phyloP scores from a whole-genome alignment of 2,329 filamentous ascomycete genomes.

The Exophiala mesophila region DNA sequence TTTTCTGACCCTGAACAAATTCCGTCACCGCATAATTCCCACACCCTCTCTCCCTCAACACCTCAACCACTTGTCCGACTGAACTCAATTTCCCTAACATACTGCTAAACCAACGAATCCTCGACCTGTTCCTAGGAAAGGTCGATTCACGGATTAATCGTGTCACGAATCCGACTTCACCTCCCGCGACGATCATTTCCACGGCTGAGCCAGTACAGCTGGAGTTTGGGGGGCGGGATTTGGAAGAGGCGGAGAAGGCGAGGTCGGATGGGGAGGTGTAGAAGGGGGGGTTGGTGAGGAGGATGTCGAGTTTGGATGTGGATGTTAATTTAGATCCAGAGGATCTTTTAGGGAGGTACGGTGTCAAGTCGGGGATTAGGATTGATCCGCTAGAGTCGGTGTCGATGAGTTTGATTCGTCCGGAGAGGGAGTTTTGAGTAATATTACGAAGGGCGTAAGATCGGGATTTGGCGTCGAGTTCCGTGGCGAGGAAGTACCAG shows the following conservation, averaged over 20 bases:
- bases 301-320: conserved; percentile 62
- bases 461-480: conserved; percentile 70
- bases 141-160: conserved; percentile 61
- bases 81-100: conserved; percentile 79
- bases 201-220: conserved; percentile 66
- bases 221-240: conserved; percentile 63
- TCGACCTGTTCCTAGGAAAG: conserved; percentile 20
- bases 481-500: conserved; percentile 74
- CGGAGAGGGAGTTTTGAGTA: conserved; percentile 57
- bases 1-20: conserved; percentile 72
- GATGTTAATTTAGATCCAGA: conserved; percentile 23
- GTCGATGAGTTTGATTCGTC: conserved; percentile 60
- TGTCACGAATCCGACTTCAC: conserved; percentile 69
- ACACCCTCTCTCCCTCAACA: conserved; percentile 54
- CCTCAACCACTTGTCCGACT: conserved; percentile 55
- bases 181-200: conserved; percentile 82
- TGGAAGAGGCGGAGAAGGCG: conserved; percentile 57
- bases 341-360: conserved; percentile 36
- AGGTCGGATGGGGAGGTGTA: conserved; percentile 73
- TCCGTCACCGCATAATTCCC: conserved; percentile 78
- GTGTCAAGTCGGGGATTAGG: conserved; percentile 53
- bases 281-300: conserved; percentile 94
- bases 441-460: conserved; percentile 64
- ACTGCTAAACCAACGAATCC: conserved; percentile 80
- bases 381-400: conserved; percentile 41